Conservation (phyloP, 2,329 filamentous ascomycete species). For the Scedosporium minutisporum region DNA sequence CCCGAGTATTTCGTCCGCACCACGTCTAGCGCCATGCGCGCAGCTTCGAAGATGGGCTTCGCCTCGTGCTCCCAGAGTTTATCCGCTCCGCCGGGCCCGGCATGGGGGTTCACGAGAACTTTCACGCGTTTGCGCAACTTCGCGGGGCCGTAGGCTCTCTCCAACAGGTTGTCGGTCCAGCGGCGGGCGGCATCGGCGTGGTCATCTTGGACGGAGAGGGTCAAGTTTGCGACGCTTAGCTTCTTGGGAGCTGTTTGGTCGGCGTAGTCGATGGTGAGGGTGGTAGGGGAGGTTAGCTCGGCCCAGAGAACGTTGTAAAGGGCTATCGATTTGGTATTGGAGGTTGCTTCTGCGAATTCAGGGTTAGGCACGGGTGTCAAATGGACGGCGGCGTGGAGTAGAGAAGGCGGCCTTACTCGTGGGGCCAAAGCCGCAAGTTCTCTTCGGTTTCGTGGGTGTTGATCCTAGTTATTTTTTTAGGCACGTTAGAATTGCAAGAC, state of each 20-base stretch:
- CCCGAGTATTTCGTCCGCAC: conserved; percentile 62
- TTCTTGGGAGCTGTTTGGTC: conserved; percentile 46
- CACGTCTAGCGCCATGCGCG: conserved; percentile 66
- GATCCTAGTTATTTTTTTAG: background rate
- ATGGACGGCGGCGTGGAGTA: background rate
- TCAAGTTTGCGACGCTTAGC: conserved; percentile 51
- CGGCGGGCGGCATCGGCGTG: conserved; percentile 35
- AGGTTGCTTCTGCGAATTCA: conserved; percentile 7
- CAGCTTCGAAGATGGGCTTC: conserved; percentile 73
- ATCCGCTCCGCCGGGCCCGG: conserved; percentile 68
- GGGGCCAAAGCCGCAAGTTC: conserved; percentile 12
- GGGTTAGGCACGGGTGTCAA: background rate
- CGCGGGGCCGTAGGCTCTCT: conserved; percentile 59
- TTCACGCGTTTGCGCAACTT: conserved; percentile 69
- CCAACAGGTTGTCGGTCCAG: conserved; percentile 58
- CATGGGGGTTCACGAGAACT: conserved; percentile 83
- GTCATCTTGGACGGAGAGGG: conserved; percentile 32
- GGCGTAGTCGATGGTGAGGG: conserved; percentile 66
- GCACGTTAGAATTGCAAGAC: background rate
- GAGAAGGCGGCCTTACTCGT: conserved; percentile 7
- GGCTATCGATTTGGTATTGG: conserved; percentile 41
- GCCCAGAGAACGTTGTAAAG: conserved; percentile 83
- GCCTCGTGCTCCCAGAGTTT: conserved; percentile 67
- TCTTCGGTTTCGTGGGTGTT: background rate
- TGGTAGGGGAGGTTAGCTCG: conserved; percentile 46